Conservation (phyloP, 2,329 filamentous ascomycete species). For the Podosphaera leucotricha region DNA sequence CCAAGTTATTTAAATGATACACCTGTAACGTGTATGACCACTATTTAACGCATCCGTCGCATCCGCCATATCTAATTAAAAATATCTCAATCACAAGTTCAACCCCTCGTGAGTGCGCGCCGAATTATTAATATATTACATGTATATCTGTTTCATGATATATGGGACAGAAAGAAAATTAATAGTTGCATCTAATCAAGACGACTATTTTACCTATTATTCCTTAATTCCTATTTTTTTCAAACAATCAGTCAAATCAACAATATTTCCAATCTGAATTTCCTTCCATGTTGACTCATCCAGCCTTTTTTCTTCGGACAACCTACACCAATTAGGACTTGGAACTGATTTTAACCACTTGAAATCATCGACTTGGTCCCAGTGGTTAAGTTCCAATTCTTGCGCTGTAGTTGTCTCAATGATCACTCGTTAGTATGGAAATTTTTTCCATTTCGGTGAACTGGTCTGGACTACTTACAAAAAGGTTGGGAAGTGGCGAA, state of each 20-base stretch:
- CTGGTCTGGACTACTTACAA: constrained; percentile 33
- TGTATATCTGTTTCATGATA: too few relatives aligned
- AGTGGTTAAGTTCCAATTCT: constrained; percentile 35
- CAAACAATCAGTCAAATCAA: constrained; percentile 42
- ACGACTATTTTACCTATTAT: not conserved
- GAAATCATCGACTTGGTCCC: constrained; percentile 88
- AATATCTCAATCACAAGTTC: too few relatives aligned
- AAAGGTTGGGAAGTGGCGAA: constrained; percentile 44
- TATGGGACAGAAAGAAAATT: too few relatives aligned
- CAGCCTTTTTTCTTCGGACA: constrained; percentile 37
- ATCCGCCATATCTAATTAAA: too few relatives aligned
- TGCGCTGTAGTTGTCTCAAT: constrained; percentile 9
- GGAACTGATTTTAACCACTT: constrained; percentile 77
- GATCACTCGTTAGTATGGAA: constrained; percentile 3
- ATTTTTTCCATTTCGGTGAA: not conserved
- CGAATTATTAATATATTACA: too few relatives aligned
- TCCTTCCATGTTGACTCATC: constrained; percentile 42
- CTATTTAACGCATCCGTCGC: too few relatives aligned
- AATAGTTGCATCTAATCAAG: not conserved
- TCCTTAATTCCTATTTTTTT: constrained; percentile 20
- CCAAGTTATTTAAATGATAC: too few relatives aligned
- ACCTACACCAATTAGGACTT: constrained; percentile 67
- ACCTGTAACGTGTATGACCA: too few relatives aligned
- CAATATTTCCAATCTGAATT: constrained; percentile 37
- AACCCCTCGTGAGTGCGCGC: too few relatives aligned